Percentiles rank a stretch among this genome's conserved stretches.
Evolutionary conservation across 805 yeast genomes (phyloP).

Genomic region (Candida mattraensis): DNA sequence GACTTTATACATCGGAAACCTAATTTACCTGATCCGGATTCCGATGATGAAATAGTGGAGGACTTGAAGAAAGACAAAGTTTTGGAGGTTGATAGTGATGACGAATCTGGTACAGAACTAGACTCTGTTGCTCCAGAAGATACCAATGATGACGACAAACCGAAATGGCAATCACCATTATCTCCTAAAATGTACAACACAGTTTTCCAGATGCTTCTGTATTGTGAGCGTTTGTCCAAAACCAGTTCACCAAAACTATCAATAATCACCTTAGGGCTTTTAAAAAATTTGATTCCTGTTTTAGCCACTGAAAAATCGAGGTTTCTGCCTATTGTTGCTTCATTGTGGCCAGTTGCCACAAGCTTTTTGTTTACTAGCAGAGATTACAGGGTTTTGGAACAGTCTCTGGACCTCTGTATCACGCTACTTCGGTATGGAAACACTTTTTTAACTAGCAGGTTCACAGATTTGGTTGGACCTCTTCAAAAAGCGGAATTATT

Average conservation of each 20-base stretch:
- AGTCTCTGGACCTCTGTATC: conserved; percentile 30
- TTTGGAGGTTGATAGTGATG: conserved; percentile 34
- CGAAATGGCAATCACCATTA: conserved; percentile 67
- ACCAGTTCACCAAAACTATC: conserved; percentile 62
- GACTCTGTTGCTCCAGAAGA: conserved; percentile 29
- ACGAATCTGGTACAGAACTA: conserved; percentile 39
- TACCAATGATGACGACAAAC: conserved; percentile 20
- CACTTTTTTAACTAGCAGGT: conserved; percentile 46
- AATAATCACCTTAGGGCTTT: conserved; percentile 54
- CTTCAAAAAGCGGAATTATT: conserved; percentile 6
- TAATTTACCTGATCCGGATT: conserved; percentile 23
- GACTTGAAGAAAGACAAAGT: conserved; percentile 21
- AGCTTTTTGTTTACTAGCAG: conserved; percentile 18
- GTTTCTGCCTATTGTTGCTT: conserved; percentile 51
- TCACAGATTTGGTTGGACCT: conserved; percentile 40
- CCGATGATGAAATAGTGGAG: conserved; percentile 19
- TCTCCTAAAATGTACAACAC: conserved; percentile 60
- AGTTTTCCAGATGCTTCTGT: conserved; percentile 59
- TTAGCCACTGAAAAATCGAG: conserved; percentile 49
- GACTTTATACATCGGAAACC: conserved; percentile 41
- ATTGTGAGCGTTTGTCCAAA: conserved; percentile 67
- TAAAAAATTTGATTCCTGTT: conserved; percentile 46
- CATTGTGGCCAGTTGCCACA: conserved; percentile 49
- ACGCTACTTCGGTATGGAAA: conserved; percentile 39
- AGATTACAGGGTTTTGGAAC: conserved; percentile 32